Base-by-base conservation (phyloP, 1,284 basidiomycete species). In the Tilletia caries region DNA sequence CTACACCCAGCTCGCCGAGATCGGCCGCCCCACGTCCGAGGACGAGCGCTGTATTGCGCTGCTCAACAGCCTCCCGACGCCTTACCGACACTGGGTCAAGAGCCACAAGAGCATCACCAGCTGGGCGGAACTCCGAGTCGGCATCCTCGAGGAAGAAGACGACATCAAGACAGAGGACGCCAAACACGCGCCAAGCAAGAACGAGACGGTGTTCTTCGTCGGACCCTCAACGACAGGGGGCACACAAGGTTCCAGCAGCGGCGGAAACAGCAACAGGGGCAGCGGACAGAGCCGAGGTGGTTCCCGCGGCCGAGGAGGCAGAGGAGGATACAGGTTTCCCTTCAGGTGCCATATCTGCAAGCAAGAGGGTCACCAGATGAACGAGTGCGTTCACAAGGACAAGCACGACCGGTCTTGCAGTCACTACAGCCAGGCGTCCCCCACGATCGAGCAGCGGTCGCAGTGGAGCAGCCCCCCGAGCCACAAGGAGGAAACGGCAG, bases 111-210 rank as follows among this genome's bases (percentile, higher is more conserved):
- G 20, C 13, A 27, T 50, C 20, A 23, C 48, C 48, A 50, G 8
- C 25, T 50, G 48, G 48, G 48, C 48, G 25, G 48, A 50, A 27
- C 2, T 50, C 6, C 48, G 48, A 50, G 48, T 20, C 13, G 48
- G 48, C n/a, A 50, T 50, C 48, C 48, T 50, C 48, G 48, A 50
- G 48, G 48, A 50, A 50, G n/a, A 50, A 20, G 48, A 50, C 6
- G 48, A 50, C 48, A 50, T 50, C 25, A n/a, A 27, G n/a, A 20
- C 25, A 8, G 48, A 50, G 25, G 48, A 50, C 6, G 48, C 48
- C 13, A 50, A 27, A 20, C 13, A 50, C 13, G 25, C 48, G 20
- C n/a, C 48, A 50, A 27, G 48, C 20, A n/a, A n/a, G 25, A 50
- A 50, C 48, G 48, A 50, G 48, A 50, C 48, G 8, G 48, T 50